Percentiles rank a stretch among this genome's conserved stretches.
Evolutionary conservation across 768 basidiomycete genomes (phyloP).

Genomic region (Lactarius tabidus): DNA sequence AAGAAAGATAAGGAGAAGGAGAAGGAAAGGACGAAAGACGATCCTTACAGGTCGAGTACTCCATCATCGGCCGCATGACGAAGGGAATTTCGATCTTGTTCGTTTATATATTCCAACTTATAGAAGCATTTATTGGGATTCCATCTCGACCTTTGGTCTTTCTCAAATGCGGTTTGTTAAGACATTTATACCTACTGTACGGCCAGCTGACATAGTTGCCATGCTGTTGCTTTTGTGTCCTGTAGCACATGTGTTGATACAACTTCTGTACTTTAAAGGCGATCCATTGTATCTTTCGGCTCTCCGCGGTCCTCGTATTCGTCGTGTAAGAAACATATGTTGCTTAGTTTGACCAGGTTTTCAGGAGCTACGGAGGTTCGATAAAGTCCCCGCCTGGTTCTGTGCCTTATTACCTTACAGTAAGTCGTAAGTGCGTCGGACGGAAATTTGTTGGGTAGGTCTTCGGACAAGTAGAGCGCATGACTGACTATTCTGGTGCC

Average conservation of each 20-base stretch:
- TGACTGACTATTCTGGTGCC: neutral
- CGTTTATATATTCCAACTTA: neutral
- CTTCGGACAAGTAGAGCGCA: neutral
- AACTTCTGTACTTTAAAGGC: slow-evolving; percentile 1
- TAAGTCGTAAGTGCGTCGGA: neutral
- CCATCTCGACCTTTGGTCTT: neutral
- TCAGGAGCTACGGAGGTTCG: neutral
- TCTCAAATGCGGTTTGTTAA: neutral
- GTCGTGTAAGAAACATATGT: neutral
- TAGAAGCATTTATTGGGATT: slow-evolving; percentile 8
- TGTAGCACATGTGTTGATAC: neutral
- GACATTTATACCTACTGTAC: slow-evolving; percentile 4
- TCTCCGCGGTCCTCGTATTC: neutral
- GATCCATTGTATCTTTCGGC: neutral
- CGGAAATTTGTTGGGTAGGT: neutral
- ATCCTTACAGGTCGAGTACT: slow-evolving; percentile 7
- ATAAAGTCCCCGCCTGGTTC: neutral
- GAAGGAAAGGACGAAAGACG: slow-evolving; percentile 22
- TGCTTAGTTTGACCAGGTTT: neutral
- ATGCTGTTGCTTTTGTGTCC: neutral
- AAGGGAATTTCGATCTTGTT: neutral
- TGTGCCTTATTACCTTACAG: neutral
- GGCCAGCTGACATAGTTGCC: neutral
- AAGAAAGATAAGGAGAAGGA: slow-evolving; percentile 41
- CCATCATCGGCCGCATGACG: slow-evolving; percentile 12